Evolutionary conservation across 139 green algal genomes (phyloP), one percentile per base, ranked within the genome.

Genomic region (Parachlorella kessleri): DNA sequence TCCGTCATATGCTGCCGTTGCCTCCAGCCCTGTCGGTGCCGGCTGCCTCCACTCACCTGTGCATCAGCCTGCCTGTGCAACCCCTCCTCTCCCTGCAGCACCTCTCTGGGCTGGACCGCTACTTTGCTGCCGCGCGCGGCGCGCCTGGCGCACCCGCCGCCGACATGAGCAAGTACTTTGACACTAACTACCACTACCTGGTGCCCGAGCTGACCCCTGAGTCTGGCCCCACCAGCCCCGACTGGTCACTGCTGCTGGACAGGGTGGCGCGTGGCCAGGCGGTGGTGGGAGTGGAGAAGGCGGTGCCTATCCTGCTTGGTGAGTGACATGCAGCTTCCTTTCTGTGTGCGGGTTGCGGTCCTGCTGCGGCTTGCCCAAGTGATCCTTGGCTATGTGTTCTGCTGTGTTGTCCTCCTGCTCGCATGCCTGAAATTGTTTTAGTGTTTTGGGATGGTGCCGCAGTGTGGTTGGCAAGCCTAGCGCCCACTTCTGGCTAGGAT

Each of bases 131-230:
- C 88, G 93, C 94, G 1, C 90, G 94, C 26, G 94, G 94, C 28
- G 82, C 75, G 1, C 26, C 86, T 10, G 82, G 80, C 28, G 81
- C 79, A 32, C 38, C 68, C 6, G 94, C 94, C 8, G 82, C 94
- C 71, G 94, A 98, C 86, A 97, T 98, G 94, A 90, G 75, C 77
- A 98, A 98, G 78, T 94, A 90, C 78, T 93, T 97, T 14, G 93
- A 98, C 89, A 97, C 93, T 81, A 98, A 97, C 88, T 98, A 98
- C 81, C 94, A 98, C 83, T 94, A 90, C 85, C 59, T 96, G 79
- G 90, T 93, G 9, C 93, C 93, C 24, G 93, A 97, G 86, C 84
- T 97, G 30, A 75, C 75, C 32, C 3, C 26, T 26, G 64, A 73
- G 2, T 74, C 65, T 18, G 64, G 75, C 26, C 81, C 88, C 14